These are phyloP conservation scores for Colletotrichum acutatum DNA, from an alignment of 2,329 filamentous ascomycete genomes.

Conservation along the genomic window DNA sequence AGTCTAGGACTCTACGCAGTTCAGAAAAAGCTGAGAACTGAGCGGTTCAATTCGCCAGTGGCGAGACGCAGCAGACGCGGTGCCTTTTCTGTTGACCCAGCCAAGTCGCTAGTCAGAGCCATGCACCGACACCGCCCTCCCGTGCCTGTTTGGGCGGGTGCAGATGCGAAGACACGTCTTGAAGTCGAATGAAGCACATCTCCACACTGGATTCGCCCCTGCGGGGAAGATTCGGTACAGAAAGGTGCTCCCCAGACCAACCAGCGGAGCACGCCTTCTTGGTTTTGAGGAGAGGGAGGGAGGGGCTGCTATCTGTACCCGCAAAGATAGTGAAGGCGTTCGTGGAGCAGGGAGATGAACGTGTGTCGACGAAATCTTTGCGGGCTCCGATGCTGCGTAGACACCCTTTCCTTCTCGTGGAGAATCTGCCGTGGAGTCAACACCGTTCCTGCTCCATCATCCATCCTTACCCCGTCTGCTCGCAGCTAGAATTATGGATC, in stretches of 20 bases:
- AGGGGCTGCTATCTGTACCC: not conserved
- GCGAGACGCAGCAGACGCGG: conserved; percentile 3
- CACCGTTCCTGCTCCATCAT: not conserved
- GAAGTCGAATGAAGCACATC: not conserved
- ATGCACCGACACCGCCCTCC: not conserved
- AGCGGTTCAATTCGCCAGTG: not conserved
- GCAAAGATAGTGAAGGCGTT: not conserved
- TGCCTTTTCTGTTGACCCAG: not conserved
- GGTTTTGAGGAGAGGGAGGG: too few species aligned
- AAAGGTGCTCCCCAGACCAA: not conserved
- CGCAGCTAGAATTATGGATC: conserved; percentile 10
- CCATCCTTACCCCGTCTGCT: not conserved
- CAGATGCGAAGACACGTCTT: not conserved
- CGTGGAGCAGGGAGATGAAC: not conserved
- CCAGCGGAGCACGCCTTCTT: not conserved
- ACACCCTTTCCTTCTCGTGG: not conserved
- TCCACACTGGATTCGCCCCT: not conserved
- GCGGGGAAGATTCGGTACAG: not conserved
- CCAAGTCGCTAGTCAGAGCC: not conserved
- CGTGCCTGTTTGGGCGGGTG: not conserved
- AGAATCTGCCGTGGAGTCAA: not conserved
- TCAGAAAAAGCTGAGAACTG: not conserved
- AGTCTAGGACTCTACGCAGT: not conserved
- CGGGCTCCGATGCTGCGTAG: not conserved
- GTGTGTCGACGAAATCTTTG: not conserved